Evolutionary conservation across 2,329 filamentous ascomycete species (phyloP).

Genomic region (Colletotrichum sp.): DNA sequence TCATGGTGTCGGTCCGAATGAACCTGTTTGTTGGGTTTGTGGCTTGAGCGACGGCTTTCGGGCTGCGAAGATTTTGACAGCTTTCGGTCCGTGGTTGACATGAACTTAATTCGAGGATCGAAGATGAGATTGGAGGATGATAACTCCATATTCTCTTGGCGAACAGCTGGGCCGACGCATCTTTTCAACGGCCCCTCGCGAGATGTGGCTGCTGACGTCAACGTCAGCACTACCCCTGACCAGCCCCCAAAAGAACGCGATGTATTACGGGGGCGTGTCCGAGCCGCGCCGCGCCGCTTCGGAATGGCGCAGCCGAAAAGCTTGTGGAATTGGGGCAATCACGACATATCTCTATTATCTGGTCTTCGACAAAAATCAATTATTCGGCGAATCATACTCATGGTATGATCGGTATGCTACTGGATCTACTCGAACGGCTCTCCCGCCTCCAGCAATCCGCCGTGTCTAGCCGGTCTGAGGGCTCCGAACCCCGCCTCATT

Average conservation of each 20-base stretch:
- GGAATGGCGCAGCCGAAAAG: not conserved
- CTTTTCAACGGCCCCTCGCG: not conserved
- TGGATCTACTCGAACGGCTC: slow-evolving; percentile 5
- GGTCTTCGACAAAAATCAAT: not conserved
- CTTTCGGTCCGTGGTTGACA: not conserved
- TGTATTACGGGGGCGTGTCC: not conserved
- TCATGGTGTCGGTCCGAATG: not conserved
- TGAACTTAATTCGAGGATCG: not conserved
- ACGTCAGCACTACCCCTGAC: not conserved
- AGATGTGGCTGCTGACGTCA: not conserved
- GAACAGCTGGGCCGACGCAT: not conserved
- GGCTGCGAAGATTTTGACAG: not conserved
- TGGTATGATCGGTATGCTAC: slow-evolving; percentile 3
- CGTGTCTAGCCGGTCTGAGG: not conserved
- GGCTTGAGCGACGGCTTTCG: not conserved
- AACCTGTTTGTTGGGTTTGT: not conserved
- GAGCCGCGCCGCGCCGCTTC: not conserved
- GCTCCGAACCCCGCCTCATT: not conserved
- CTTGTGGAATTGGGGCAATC: not conserved
- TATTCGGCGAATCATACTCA: not conserved
- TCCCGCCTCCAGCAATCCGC: not conserved
- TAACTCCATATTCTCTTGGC: not conserved
- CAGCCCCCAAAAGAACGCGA: not conserved
- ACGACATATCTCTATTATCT: not conserved
- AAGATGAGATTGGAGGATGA: not conserved